Conservation (phyloP, 73 alveolate genomes). For the Paramecium caudatum region DNA sequence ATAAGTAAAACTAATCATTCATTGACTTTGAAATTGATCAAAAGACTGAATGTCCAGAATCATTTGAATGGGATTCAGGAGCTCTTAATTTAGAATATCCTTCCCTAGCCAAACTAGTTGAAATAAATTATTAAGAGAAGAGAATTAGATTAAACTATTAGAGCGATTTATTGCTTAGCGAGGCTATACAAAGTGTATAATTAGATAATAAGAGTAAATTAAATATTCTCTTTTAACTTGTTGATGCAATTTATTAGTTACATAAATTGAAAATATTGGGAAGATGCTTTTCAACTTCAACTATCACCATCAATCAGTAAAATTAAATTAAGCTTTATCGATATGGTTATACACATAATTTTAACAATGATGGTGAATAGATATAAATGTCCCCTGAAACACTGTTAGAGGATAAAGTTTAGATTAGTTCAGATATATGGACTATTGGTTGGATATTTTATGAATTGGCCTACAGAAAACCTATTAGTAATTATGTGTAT, state of each 20-base stretch:
- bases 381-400: slow-evolving; percentile 23
- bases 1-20: no score
- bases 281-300: slow-evolving; percentile 24
- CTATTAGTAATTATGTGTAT: not conserved
- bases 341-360: slow-evolving; percentile 24
- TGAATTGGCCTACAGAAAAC: not conserved
- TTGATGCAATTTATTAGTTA: not conserved
- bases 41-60: not conserved
- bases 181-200: not conserved
- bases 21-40: not conserved
- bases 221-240: not conserved
- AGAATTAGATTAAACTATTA: not conserved
- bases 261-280: not conserved
- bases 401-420: not conserved
- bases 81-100: not conserved
- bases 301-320: not conserved
- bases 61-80: slow-evolving; percentile 9
- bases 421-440: slow-evolving; percentile 7
- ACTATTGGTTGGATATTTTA: not conserved
- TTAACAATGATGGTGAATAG: not conserved
- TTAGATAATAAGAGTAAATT: not conserved
- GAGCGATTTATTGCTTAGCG: not conserved
- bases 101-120: not conserved
- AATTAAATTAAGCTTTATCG: not conserved
- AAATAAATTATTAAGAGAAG: not conserved